A percentile compares a stretch with the other conserved stretches of the same genome.
These are phyloP conservation scores for Vitis hybrid DNA, from an alignment of 177 flowering plant species.

Conservation along the genomic window DNA sequence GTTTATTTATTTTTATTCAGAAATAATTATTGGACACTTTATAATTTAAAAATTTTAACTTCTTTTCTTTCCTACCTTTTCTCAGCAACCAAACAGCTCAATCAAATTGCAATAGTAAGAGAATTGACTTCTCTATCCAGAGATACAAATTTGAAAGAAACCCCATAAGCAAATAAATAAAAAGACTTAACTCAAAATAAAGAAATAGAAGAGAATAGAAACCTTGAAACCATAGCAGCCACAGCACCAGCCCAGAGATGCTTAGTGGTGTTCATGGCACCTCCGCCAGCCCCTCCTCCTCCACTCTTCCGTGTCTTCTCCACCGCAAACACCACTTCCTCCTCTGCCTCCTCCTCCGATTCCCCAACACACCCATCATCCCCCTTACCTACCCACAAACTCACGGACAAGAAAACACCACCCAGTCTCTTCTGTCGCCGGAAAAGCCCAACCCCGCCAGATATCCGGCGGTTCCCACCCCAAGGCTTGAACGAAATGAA, in stretches of 20 bases:
- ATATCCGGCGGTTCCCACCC: not conserved
- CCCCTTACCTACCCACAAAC: slow-evolving; percentile 23
- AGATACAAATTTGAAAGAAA: not conserved
- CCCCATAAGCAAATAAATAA: too few species aligned
- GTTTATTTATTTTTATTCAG: not conserved
- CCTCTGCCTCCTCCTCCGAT: slow-evolving; percentile 13
- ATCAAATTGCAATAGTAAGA: not conserved
- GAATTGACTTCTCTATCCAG: not conserved
- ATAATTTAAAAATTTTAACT: not conserved
- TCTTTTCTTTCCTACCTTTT: not conserved
- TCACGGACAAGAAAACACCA: slow-evolving; percentile 36
- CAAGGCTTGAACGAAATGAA: slow-evolving; percentile 12
- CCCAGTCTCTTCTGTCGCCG: not conserved
- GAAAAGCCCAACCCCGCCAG: slow-evolving; percentile 6
- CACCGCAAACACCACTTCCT: not conserved
- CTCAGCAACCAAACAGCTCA: slow-evolving; percentile 1
- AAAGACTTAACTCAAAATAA: too few species aligned
- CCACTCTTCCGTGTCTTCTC: slow-evolving; percentile 4
- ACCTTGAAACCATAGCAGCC: slow-evolving; percentile 68
- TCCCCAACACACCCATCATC: slow-evolving; percentile 20
- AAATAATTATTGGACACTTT: not conserved
- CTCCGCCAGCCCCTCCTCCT: slow-evolving; percentile 12
- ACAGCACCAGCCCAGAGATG: slow-evolving; percentile 65
- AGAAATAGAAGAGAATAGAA: not conserved
- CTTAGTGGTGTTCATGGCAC: slow-evolving; percentile 48